These are phyloP conservation scores for Pleurotus sapidus DNA, from an alignment of 768 basidiomycete genomes.

Conservation along the genomic window DNA sequence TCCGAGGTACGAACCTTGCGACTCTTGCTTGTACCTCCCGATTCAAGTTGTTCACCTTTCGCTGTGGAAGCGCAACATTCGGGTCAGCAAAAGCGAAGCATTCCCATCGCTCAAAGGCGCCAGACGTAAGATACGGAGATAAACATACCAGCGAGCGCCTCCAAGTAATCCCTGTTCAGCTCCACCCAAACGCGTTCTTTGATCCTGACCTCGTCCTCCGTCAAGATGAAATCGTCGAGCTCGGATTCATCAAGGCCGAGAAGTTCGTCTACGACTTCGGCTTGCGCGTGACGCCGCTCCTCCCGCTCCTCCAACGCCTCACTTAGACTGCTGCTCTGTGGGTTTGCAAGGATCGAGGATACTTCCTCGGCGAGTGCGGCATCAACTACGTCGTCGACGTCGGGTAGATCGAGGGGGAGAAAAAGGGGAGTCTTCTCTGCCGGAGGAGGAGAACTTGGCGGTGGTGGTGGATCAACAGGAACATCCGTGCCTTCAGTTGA, in stretches of 20 bases:
- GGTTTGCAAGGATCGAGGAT: slow-evolving; percentile 56
- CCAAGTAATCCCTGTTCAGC: slow-evolving; percentile 87
- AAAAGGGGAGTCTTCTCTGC: slow-evolving; percentile 5
- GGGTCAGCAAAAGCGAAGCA: slow-evolving; percentile 37
- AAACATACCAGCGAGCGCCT: slow-evolving; percentile 75
- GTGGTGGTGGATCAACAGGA: slow-evolving; percentile 10
- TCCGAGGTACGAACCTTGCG: slow-evolving; percentile 72
- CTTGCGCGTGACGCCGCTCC: slow-evolving; percentile 48
- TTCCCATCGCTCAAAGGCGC: slow-evolving; percentile 3
- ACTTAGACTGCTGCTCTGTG: slow-evolving; percentile 56
- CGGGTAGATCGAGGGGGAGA: slow-evolving; percentile 12
- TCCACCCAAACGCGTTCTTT: slow-evolving; percentile 96
- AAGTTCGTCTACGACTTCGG: slow-evolving; percentile 55
- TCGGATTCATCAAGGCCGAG: slow-evolving; percentile 88
- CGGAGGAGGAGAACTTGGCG: slow-evolving; percentile 5
- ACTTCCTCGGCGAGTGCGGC: slow-evolving; percentile 70
- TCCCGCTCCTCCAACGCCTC: slow-evolving; percentile 69
- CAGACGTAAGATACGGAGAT: not conserved
- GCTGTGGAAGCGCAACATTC: slow-evolving; percentile 43
- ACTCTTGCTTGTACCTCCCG: slow-evolving; percentile 45
- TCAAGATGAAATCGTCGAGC: slow-evolving; percentile 75
- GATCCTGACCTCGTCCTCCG: slow-evolving; percentile 76
- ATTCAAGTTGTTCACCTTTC: slow-evolving; percentile 58
- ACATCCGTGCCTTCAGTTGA: slow-evolving; percentile 3
- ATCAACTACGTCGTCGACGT: slow-evolving; percentile 60